Conservation (phyloP, 2,329 filamentous ascomycete genomes). For the Trichoderma citrinoviride region DNA sequence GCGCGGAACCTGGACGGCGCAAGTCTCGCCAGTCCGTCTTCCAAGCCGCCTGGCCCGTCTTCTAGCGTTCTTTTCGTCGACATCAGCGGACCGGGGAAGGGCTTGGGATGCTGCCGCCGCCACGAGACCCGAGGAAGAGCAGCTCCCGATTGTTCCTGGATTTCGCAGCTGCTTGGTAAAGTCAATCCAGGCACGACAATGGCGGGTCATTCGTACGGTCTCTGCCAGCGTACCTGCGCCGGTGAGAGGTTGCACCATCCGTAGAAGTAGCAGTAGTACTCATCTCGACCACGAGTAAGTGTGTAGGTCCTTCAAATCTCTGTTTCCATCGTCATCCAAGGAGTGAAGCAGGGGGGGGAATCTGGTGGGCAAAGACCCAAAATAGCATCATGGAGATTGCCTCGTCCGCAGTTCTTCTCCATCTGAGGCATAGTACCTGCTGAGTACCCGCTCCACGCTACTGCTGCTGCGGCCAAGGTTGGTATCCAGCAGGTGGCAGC, state of each 20-base stretch:
- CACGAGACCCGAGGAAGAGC: too few relatives aligned
- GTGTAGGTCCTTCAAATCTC: too few relatives aligned
- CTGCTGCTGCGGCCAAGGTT: neutral
- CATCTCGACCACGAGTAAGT: neutral
- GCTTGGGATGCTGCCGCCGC: neutral
- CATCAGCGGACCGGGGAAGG: neutral
- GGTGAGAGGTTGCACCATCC: neutral
- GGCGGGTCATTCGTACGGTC: neutral
- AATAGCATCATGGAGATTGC: neutral
- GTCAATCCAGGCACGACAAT: neutral
- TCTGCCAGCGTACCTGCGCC: too few relatives aligned
- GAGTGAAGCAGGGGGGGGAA: neutral
- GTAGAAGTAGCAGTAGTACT: neutral
- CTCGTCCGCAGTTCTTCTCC: neutral
- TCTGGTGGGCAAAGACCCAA: neutral
- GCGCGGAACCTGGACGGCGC: slow-evolving; percentile 10
- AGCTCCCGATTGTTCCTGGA: neutral
- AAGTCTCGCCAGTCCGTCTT: slow-evolving; percentile 4
- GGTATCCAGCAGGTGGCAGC: neutral
- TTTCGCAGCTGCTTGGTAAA: neutral
- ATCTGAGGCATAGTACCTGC: too few relatives aligned
- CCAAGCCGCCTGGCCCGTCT: slow-evolving; percentile 16
- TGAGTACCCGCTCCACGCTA: neutral
- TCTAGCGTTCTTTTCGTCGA: slow-evolving; percentile 7
- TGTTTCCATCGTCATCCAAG: too few relatives aligned